Base-by-base conservation (phyloP, 225 moss, liverwort and hornwort species). In the Pseudisothecium myosuroides region DNA sequence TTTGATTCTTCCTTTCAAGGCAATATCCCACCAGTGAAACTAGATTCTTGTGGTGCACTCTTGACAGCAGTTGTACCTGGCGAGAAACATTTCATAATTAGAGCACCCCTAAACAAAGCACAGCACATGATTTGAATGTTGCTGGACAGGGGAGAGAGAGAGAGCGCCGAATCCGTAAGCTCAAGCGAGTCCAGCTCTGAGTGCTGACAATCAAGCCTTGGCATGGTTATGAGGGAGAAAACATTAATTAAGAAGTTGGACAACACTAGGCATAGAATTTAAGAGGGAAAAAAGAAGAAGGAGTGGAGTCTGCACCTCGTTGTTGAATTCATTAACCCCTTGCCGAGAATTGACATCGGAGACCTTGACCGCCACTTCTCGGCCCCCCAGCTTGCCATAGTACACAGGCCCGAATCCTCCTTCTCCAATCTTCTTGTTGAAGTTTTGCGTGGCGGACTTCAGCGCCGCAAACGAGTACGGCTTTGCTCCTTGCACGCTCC, bases 41-140 rank as follows among this genome's bases (percentile, higher is more conserved):
- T 5, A 97, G 84, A 89, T 97, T 93, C 74, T 60, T 93, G 90
- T 97, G 96, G 89, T 97, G 97, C 17, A 97, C 94, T 80, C 93
- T 92, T 49, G 96, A 95, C 59, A 96, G 73, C 74, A 96, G 68
- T 78, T 89, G 90, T 26, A 96, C 95, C 95, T 96, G 69, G 10
- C 55, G 8, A 59, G 14, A 74, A 2, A n/a, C 16, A 23, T 8
- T 19, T 58, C 17, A 8, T 39, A 59, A 58, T 56, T 23, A 56
- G 47, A 2, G 24, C 4, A 15, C 43, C 12, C 62, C 11, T 9
- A 23, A 80, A 54, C 15, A 39, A 50, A 80, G 36, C 24, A 82
- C 5, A 22, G 11, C 10, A 29, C 8, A 14, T 5, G 43, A 54
- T 23, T 47, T 37, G 12, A 37, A 39, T 80, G 17, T 17, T 18